phyloP scores from a whole-genome alignment of 148 eudicot genomes.

The Amaranthus palmeri region DNA sequence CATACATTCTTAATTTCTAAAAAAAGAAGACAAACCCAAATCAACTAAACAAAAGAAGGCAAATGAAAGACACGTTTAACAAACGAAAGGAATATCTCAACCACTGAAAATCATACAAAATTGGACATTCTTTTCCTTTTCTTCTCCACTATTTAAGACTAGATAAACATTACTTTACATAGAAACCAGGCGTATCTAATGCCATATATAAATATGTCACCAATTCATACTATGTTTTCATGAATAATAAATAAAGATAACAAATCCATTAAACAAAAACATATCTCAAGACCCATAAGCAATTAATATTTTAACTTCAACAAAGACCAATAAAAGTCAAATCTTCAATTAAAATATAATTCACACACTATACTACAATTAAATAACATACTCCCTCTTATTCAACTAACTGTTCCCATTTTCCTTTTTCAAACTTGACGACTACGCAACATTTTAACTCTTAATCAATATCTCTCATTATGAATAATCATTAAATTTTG shows the following conservation, averaged over 20 bases:
- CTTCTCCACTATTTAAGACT: not conserved
- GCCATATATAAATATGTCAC: not conserved
- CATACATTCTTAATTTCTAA: not conserved
- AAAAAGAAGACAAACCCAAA: not conserved
- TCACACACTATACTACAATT: not conserved
- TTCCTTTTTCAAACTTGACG: no score
- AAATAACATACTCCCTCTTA: not conserved
- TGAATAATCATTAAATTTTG: no score
- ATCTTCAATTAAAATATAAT: slow-evolving; percentile 1
- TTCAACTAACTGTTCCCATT: no score
- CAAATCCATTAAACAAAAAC: slow-evolving; percentile 7
- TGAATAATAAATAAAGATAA: not conserved
- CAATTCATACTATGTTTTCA: not conserved
- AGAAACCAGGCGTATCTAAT: slow-evolving; percentile 1
- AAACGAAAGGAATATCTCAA: slow-evolving; percentile 24
- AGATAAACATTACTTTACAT: slow-evolving; percentile 8
- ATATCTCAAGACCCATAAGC: not conserved
- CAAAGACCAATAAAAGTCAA: not conserved
- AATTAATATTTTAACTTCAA: not conserved
- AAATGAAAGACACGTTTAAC: slow-evolving; percentile 18
- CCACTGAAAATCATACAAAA: slow-evolving; percentile 19
- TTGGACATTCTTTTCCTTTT: not conserved
- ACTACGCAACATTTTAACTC: no score
- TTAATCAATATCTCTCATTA: no score
- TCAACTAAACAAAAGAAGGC: slow-evolving; percentile 5